These are phyloP conservation scores for Sporisorium iseilematis-ciliati DNA, from an alignment of 1,284 basidiomycete species.

Conservation along the genomic window DNA sequence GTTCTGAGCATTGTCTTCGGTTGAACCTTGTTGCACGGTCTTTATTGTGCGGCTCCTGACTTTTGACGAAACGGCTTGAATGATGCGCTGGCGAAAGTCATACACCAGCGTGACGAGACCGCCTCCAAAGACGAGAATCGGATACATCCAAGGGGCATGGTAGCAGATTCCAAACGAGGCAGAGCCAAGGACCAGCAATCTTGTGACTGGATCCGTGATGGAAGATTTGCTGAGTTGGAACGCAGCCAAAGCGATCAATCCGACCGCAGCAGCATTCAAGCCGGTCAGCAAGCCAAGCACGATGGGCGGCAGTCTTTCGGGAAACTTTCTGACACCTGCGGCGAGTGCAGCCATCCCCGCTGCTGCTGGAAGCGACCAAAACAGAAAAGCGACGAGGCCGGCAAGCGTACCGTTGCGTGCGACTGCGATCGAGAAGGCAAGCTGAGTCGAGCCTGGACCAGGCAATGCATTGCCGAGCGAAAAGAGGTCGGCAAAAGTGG, in stretches of 20 bases:
- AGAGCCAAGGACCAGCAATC: slow-evolving; percentile 73
- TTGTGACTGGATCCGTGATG: slow-evolving; percentile 73
- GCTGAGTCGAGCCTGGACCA: slow-evolving; percentile 72
- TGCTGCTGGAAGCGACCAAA: slow-evolving; percentile 73
- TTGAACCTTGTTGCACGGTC: neutral
- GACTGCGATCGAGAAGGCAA: slow-evolving; percentile 71
- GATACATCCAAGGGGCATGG: slow-evolving; percentile 71
- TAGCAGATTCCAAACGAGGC: slow-evolving; percentile 74
- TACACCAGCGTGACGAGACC: slow-evolving; percentile 67
- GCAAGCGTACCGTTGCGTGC: slow-evolving; percentile 69
- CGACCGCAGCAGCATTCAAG: slow-evolving; percentile 75
- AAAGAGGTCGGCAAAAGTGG: slow-evolving; percentile 70
- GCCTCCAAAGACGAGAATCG: slow-evolving; percentile 69
- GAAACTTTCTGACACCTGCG: slow-evolving; percentile 73
- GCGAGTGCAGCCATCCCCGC: slow-evolving; percentile 74
- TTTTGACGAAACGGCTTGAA: neutral
- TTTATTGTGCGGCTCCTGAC: neutral
- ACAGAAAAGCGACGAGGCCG: slow-evolving; percentile 70
- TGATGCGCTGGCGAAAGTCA: slow-evolving; percentile 61
- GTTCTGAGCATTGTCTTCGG: neutral
- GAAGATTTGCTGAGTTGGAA: slow-evolving; percentile 73
- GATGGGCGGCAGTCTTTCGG: slow-evolving; percentile 72
- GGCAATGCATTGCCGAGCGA: slow-evolving; percentile 72
- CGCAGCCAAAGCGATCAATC: slow-evolving; percentile 75
- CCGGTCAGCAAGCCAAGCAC: slow-evolving; percentile 75